phyloP scores from a whole-genome alignment of 108 stramenopile genomes.

The Nitzschia inconspicua region DNA sequence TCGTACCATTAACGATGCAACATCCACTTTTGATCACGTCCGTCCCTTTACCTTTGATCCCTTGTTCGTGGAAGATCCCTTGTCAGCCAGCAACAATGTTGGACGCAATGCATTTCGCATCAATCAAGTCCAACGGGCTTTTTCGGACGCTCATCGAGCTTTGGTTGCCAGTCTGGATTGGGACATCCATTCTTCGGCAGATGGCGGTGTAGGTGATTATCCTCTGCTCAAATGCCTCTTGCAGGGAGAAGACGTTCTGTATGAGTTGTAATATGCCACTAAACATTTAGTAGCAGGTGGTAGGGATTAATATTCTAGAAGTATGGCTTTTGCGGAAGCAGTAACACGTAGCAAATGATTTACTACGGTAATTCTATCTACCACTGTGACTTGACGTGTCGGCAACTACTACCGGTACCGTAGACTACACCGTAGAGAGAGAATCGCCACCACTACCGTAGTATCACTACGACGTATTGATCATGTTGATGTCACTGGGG shows the following conservation, averaged over 20 bases:
- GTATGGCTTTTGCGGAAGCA: no score
- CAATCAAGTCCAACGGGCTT: slow-evolving; percentile 82
- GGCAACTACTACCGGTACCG: no score
- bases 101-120: slow-evolving; percentile 93
- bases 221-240: slow-evolving; percentile 77
- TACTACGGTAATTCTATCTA: no score
- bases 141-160: slow-evolving; percentile 82
- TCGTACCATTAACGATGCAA: neutral
- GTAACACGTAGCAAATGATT: no score
- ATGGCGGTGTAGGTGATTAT: slow-evolving; percentile 39
- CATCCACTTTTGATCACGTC: neutral
- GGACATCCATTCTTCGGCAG: slow-evolving; percentile 61
- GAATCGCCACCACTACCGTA: no score
- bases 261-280: slow-evolving; percentile 30
- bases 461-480: no score
- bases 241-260: slow-evolving; percentile 78
- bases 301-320: no score
- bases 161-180: slow-evolving; percentile 81
- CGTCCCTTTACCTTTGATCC: slow-evolving; percentile 84
- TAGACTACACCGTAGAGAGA: no score
- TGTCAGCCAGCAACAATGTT: slow-evolving; percentile 87
- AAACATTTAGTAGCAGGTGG: no score
- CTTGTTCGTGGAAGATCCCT: slow-evolving; percentile 91
- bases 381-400: no score
- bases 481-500: no score